Evolutionary conservation across 164 flowering plant genomes (phyloP), one percentile per base, ranked within the genome.

Genomic region (Tetracentron sinense): DNA sequence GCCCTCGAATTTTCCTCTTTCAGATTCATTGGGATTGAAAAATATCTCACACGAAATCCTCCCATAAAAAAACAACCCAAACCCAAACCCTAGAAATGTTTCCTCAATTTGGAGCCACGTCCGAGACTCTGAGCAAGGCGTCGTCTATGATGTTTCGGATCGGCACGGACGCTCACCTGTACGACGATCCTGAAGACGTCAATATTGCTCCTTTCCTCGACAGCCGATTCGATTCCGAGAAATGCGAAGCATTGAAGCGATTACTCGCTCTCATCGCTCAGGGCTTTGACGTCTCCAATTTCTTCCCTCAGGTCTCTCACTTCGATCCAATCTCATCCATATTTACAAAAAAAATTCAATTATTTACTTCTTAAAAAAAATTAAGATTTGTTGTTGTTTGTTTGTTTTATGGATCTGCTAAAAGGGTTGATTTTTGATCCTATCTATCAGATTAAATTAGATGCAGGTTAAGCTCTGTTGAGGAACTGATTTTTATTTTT

Each of bases 121-220:
- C 96, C 12, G 96, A 89, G 58, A 79, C 94, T 16, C 78, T 95
- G 54, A 85, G 86, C 83, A 95, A 95, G 74, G 99, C 99, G 15
- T 88, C 99, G 25, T 78, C 95, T 0, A 67, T 84, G 83, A 84
- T 95, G 75, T 88, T 90, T 69, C 85, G 99, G 71, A 88, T 95
- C 82, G 97, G 99, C 6, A 86, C 96, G 6, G 99, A 95, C 72
- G 99, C 99, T 7, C 96, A 95, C 67, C 92, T 95, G 69, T 95
- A 95, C 85, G 99, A 95, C 81, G 99, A 95, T 57, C 99, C 99
- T 6, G 99, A 95, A 20, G 97, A 95, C 77, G 99, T 85, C 69
- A 90, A 55, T 76, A 88, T 95, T 60, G 87, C 84, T 20, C 89
- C 96, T 0, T 82, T 95, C 2, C 91, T 95, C 57, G 96, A 92